phyloP scores from a whole-genome alignment of 225 moss, liverwort and hornwort species.

The Pleurozium schreberi region DNA sequence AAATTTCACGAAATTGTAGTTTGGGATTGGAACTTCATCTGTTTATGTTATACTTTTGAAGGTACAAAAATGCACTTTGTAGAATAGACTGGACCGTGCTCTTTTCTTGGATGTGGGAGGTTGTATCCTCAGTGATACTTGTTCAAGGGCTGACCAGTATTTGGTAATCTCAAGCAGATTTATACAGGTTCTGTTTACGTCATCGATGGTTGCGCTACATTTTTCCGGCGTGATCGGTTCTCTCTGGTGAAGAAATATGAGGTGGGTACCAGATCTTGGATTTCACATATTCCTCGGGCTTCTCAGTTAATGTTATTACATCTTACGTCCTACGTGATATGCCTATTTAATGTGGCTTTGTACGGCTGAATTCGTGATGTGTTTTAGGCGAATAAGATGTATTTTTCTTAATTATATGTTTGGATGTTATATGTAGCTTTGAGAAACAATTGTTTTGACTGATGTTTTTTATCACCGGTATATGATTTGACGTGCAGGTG shows the following conservation, averaged over 20 bases:
- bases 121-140: neutral
- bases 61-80: neutral
- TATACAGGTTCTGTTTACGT: conserved; percentile 75
- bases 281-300: neutral
- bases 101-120: neutral
- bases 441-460: neutral
- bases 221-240: conserved; percentile 80
- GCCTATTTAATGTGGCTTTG: neutral
- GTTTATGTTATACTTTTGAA: neutral
- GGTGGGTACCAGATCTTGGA: conserved; percentile 25
- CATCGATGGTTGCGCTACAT: conserved; percentile 95
- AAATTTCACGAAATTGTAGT: neutral
- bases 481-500: conserved; percentile 32
- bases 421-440: neutral
- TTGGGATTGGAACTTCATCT: neutral
- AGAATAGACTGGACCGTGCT: neutral
- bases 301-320: neutral
- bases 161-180: conserved; percentile 32
- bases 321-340: neutral
- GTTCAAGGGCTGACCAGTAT: neutral
- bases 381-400: neutral
- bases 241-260: conserved; percentile 93
- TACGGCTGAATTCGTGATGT: neutral
- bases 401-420: neutral
- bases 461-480: neutral